Evolutionary conservation across 768 basidiomycete genomes (phyloP).

Genomic region (Pisolithus albus): DNA sequence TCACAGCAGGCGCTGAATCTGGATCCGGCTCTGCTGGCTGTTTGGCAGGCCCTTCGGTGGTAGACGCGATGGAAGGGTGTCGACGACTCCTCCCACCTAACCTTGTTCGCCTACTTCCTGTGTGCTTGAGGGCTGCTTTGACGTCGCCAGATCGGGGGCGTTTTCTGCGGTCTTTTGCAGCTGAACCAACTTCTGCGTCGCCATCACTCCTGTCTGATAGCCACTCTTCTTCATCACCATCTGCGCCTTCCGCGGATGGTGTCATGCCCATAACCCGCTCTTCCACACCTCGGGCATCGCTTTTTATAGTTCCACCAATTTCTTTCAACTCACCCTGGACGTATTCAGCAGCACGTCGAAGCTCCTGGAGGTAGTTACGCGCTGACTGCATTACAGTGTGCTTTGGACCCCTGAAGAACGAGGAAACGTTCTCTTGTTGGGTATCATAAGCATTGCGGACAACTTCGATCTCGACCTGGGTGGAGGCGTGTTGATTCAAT

Average conservation of each 20-base stretch:
- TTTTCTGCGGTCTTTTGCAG: constrained; percentile 13
- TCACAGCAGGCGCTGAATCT: constrained; percentile 1
- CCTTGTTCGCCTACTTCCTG: background rate
- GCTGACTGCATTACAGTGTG: constrained; percentile 1
- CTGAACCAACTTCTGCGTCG: constrained; percentile 7
- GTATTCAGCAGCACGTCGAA: constrained; percentile 10
- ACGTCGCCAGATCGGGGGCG: constrained; percentile 21
- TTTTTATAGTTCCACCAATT: constrained; percentile 11
- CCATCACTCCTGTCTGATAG: constrained; percentile 47
- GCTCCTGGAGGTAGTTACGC: constrained; percentile 9
- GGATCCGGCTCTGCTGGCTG: background rate
- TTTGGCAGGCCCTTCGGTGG: too few species aligned
- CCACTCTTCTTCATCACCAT: constrained; percentile 61
- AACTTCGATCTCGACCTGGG: constrained; percentile 59
- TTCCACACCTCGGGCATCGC: constrained; percentile 11
- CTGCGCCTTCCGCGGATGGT: constrained; percentile 14
- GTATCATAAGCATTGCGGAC: constrained; percentile 36
- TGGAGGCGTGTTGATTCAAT: constrained; percentile 15
- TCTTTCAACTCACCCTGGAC: constrained; percentile 23
- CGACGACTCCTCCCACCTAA: constrained; percentile 8
- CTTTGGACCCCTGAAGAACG: background rate
- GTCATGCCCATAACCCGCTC: constrained; percentile 6
- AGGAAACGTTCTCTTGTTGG: constrained; percentile 4
- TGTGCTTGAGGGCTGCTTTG: constrained; percentile 7
- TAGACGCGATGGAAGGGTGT: constrained; percentile 3